Base-by-base conservation (phyloP, 2,329 filamentous ascomycete genomes). In the Paecilomyces fulvus region DNA sequence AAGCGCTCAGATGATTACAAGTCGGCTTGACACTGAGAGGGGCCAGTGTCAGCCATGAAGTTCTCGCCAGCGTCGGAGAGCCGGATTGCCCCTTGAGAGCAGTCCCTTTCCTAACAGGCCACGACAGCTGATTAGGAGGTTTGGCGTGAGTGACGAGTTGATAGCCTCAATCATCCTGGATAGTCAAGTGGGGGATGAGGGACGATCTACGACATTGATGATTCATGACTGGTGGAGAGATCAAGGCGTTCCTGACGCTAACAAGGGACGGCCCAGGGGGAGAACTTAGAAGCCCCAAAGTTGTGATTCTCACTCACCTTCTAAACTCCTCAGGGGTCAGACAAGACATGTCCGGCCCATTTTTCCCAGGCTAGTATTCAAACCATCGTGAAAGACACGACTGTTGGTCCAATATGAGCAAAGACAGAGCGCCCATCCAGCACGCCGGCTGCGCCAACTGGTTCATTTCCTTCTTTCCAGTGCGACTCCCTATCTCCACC, bases 221-320 rank as follows among this genome's bases (percentile, higher is more conserved):
- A 9, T 10, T 14, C 4, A 1, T 59, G 51, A 66, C 65, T 67
- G 65, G 65, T 14, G 20, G 33, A 11, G 17, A 10, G 33, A 6
- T 4, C n/a, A 9, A 55, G 59, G 58, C 63, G 65, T 67, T 64
- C 65, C 65, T 67, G 65, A 61, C 64, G 55, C 65, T 62, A 65
- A 46, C 51, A 23, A 5, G 56, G 57, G 57, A 58, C 57, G 23
- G 52, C 12, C 20, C 25, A 23, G 20, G 46, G 23, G 23, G 20
- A 49, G 11, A 7, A 11, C 14, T n/a, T n/a, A n/a, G n/a, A n/a
- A n/a, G n/a, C 6, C 37, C 37, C 37, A 43, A 43, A 43, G 37
- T 43, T 43, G 37, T 9, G 37, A 43, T 49, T n/a, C n/a, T n/a
- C n/a, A n/a, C 48, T 23, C 48, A 28, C 48, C 14, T 28, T 49